A percentile compares a stretch with the other conserved stretches of the same genome.
phyloP scores from a whole-genome alignment of 371 early-diverging fungal genomes.

The Syncephalis fuscata region DNA sequence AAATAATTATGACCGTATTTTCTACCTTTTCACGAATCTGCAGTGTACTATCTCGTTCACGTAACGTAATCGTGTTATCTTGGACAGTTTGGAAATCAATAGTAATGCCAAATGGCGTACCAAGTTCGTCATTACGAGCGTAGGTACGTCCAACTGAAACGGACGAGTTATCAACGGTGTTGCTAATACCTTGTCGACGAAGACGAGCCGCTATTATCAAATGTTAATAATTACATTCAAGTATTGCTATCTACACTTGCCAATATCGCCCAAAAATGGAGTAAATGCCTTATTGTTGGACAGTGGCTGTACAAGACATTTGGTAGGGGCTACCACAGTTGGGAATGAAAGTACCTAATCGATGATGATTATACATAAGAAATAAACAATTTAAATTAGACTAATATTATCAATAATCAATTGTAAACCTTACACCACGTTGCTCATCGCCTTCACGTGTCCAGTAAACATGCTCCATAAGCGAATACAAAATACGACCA shows the following conservation, averaged over 20 bases:
- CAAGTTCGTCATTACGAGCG: slow-evolving; percentile 97
- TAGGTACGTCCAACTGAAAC: slow-evolving; percentile 96
- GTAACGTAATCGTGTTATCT: slow-evolving; percentile 89
- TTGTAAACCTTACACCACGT: slow-evolving; percentile 23
- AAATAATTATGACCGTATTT: background rate
- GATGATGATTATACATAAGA: background rate
- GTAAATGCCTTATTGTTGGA: slow-evolving; percentile 23
- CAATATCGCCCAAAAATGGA: slow-evolving; percentile 45
- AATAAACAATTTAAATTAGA: background rate
- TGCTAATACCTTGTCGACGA: slow-evolving; percentile 44
- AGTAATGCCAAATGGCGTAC: slow-evolving; percentile 97
- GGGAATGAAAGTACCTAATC: slow-evolving; percentile 75
- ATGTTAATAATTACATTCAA: background rate
- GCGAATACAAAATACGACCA: slow-evolving; percentile 96
- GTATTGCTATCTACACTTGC: slow-evolving; percentile 7
- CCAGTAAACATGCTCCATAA: slow-evolving; percentile 95
- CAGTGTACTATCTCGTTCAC: slow-evolving; percentile 94
- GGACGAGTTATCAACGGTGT: slow-evolving; percentile 77
- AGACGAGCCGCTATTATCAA: slow-evolving; percentile 24
- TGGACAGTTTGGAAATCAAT: slow-evolving; percentile 95
- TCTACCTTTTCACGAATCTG: slow-evolving; percentile 77
- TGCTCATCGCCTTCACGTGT: slow-evolving; percentile 82
- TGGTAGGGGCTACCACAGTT: slow-evolving; percentile 83
- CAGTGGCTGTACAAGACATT: slow-evolving; percentile 86
- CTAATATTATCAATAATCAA: slow-evolving; percentile 6